A percentile compares a stretch with the other conserved stretches of the same genome.
Conservation (phyloP, 192 early-diverging fungal species). For the Coemansia sp. region DNA sequence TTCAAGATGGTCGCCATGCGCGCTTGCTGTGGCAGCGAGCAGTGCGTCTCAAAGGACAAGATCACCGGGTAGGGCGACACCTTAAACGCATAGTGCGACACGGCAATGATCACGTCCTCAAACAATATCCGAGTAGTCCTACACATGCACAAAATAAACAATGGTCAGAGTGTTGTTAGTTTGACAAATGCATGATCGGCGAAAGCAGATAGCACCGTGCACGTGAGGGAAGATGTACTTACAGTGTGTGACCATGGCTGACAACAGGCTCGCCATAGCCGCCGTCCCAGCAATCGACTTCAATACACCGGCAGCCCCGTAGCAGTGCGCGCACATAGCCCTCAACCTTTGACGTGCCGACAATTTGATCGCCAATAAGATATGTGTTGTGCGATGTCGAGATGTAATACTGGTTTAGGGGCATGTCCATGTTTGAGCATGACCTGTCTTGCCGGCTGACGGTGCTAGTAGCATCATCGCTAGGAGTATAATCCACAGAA, state of each 20-base stretch:
- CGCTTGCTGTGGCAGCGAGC: slow-evolving; percentile 71
- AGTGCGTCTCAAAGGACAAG: slow-evolving; percentile 84
- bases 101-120: slow-evolving; percentile 79
- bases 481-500: slow-evolving; percentile 12
- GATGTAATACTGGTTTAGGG: slow-evolving; percentile 80
- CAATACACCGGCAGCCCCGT: slow-evolving; percentile 87
- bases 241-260: slow-evolving; percentile 82
- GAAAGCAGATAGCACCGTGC: not conserved
- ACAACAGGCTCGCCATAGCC: slow-evolving; percentile 74
- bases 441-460: not conserved
- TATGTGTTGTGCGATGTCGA: slow-evolving; percentile 93
- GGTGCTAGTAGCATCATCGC: not conserved
- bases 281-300: slow-evolving; percentile 93
- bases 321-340: slow-evolving; percentile 86
- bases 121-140: slow-evolving; percentile 77
- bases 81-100: slow-evolving; percentile 84
- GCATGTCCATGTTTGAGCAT: slow-evolving; percentile 52
- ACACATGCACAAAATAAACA: slow-evolving; percentile 10
- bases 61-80: slow-evolving; percentile 81
- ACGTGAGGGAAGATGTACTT: slow-evolving; percentile 29
- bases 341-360: slow-evolving; percentile 77
- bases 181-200: not conserved
- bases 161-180: not conserved
- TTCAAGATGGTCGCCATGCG: slow-evolving; percentile 71
- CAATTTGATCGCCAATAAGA: slow-evolving; percentile 80